Evolutionary conservation across 345 rosid species (phyloP).

Genomic region (Salix arbutifolia): DNA sequence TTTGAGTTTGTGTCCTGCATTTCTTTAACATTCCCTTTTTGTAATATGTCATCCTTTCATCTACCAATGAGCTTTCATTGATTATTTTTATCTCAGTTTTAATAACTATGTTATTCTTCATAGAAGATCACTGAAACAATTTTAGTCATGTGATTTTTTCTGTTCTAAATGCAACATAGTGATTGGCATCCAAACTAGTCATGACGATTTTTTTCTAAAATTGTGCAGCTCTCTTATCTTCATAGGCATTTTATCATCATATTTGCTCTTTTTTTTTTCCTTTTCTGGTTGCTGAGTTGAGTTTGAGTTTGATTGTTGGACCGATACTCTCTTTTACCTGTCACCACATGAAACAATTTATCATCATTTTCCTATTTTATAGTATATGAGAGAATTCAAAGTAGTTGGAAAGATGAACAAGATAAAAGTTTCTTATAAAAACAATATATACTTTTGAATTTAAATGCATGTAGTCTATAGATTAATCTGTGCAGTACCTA

Average conservation of each 20-base stretch:
- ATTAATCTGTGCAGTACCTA: background rate
- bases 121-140: background rate
- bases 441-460: background rate
- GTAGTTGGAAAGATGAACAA: background rate
- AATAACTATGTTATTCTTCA: background rate
- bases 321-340: background rate
- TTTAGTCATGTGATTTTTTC: background rate
- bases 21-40: background rate
- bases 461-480: background rate
- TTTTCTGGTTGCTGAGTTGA: background rate
- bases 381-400: background rate
- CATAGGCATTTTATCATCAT: background rate
- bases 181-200: background rate
- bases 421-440: background rate
- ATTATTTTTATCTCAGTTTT: background rate
- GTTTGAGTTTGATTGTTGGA: background rate
- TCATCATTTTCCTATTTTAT: background rate
- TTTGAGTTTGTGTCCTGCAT: slow-evolving; percentile 4
- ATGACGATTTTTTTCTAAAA: background rate
- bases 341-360: background rate
- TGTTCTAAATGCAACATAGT: background rate
- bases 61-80: background rate
- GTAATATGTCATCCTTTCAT: background rate
- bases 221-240: background rate
- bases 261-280: background rate